Base-by-base conservation (phyloP, 176 grass and related monocot genomes). In the Eleusine coracana region DNA sequence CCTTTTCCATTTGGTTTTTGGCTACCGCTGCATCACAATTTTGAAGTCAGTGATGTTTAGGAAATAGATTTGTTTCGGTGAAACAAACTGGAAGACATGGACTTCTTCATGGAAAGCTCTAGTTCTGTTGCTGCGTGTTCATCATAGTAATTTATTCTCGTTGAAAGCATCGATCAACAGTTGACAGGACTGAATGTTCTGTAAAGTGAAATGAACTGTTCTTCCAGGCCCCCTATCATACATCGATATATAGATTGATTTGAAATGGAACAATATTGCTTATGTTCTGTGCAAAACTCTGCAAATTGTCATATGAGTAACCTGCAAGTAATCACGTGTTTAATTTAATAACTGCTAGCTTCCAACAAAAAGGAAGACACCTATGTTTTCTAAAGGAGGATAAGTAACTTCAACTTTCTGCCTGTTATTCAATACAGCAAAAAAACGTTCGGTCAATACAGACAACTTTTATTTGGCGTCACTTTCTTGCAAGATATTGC, bases 401-500 rank as follows among this genome's bases (percentile, higher is more conserved):
- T 60, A 13, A 62, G 70, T 54, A 76, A 81, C 50, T 62, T 70
- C 29, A 41, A 25, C 64, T 51, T 21, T 50, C 67, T 67, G n/a
- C 48, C 38, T 73, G 7, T n/a, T 74, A n/a, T 54, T 1, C 21
- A 70, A 71, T n/a, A 42, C 3, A 10, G 2, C 31, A 36, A 87
- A 87, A 36, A 38, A 44, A 16, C 31, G 36, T 15, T 21, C 1
- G 11, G 66, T 77, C 83, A 81, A 82, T 39, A 66, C n/a, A 69
- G 71, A n/a, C 65, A 68, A 7, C 18, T 27, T 85, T 54, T 50
- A 14, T n/a, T 69, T 46, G 61, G 23, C 34, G 71, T 81, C 70
- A 75, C 18, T 68, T 86, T 81, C 77, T 75, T 66, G 62, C 61
- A 48, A 81, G 36, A 74, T 81, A 60, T 74, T 80, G 52, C 7